A percentile compares a stretch with the other conserved stretches of the same genome.
Evolutionary conservation across 2,329 filamentous ascomycete genomes (phyloP).

Genomic region (Colletotrichum tanaceti): DNA sequence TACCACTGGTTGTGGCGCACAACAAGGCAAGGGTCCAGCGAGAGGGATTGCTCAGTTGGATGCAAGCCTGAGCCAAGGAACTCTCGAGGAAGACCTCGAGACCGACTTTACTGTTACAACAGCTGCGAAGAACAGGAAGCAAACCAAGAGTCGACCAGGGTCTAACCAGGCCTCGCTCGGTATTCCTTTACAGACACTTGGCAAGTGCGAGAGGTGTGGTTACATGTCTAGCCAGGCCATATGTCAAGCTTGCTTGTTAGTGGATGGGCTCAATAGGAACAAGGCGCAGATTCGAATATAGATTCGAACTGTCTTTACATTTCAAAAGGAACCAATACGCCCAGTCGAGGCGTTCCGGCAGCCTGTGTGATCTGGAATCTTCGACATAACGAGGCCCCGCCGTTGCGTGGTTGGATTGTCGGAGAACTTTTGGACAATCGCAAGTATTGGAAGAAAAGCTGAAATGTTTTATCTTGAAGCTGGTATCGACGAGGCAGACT

Average conservation of each 20-base stretch:
- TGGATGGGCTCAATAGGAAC: conserved; percentile 91
- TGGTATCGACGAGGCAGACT: background rate
- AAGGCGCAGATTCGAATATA: conserved; percentile 68
- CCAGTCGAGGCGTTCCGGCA: background rate
- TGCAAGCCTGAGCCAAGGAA: conserved; percentile 73
- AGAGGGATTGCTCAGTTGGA: conserved; percentile 89
- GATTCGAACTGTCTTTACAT: conserved; percentile 31
- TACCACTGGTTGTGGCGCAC: conserved; percentile 61
- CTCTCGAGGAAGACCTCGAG: conserved; percentile 70
- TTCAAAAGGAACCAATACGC: background rate
- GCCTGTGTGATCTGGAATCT: background rate
- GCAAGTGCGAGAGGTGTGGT: conserved; percentile 87
- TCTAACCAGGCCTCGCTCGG: background rate
- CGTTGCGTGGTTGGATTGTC: background rate
- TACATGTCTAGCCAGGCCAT: conserved; percentile 95
- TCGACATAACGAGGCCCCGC: background rate
- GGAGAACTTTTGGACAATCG: background rate
- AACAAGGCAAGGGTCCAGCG: conserved; percentile 73
- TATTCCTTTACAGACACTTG: conserved; percentile 73
- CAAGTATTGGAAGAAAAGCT: background rate
- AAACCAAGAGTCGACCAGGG: background rate
- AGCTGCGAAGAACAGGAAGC: background rate
- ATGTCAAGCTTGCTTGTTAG: conserved; percentile 91
- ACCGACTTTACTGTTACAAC: conserved; percentile 67
- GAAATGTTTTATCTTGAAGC: conserved; percentile 11